These are phyloP conservation scores for Fusarium miscanthi DNA, from an alignment of 2,329 filamentous ascomycete species.

Conservation along the genomic window DNA sequence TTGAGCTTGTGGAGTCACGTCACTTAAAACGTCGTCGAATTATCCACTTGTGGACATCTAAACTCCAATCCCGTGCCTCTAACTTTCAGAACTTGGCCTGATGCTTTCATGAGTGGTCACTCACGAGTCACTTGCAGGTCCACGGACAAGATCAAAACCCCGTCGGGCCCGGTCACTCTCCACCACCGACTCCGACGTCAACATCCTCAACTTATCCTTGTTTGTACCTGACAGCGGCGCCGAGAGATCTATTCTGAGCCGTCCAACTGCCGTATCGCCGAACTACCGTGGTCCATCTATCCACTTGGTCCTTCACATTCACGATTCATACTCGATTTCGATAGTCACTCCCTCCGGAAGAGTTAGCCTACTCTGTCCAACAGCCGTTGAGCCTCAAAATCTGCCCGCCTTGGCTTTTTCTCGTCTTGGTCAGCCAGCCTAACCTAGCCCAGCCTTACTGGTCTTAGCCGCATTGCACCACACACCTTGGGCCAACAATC, in stretches of 20 bases:
- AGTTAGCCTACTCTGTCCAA: not conserved
- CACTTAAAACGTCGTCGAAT: slow-evolving; percentile 1
- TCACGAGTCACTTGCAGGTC: not conserved
- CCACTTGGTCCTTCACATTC: not conserved
- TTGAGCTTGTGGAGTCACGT: slow-evolving; percentile 16
- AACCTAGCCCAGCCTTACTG: slow-evolving; percentile 18
- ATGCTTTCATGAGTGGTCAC: not conserved
- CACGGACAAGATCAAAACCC: slow-evolving; percentile 19
- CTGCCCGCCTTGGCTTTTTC: slow-evolving; percentile 15
- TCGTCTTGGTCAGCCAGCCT: slow-evolving; percentile 14
- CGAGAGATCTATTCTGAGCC: slow-evolving; percentile 11
- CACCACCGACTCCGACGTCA: slow-evolving; percentile 25
- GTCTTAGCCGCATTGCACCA: slow-evolving; percentile 12
- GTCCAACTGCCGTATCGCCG: slow-evolving; percentile 15
- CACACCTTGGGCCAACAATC: slow-evolving; percentile 7
- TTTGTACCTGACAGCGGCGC: slow-evolving; percentile 19
- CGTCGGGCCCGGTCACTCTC: slow-evolving; percentile 28
- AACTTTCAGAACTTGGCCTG: not conserved
- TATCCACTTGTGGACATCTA: slow-evolving; percentile 8
- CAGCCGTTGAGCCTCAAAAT: slow-evolving; percentile 26
- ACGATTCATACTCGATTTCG: not conserved
- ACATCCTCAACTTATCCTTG: slow-evolving; percentile 27
- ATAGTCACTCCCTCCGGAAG: not conserved
- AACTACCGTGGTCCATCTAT: slow-evolving; percentile 16
- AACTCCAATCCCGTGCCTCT: slow-evolving; percentile 9